Conservation (phyloP, 345 rosid genomes). For the Citrus australasica region DNA sequence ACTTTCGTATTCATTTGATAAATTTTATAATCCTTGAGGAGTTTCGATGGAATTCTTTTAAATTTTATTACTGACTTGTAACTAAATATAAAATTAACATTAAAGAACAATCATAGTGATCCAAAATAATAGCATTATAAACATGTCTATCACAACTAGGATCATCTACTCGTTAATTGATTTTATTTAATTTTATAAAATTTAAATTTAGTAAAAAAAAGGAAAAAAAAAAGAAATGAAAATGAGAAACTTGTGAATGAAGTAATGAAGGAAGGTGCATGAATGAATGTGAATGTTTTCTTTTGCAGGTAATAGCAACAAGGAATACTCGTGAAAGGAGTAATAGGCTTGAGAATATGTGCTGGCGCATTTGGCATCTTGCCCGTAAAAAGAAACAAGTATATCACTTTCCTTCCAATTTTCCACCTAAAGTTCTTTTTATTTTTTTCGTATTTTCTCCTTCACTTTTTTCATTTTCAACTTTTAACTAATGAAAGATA, state of each 20-base stretch:
- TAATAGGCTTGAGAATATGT: slow-evolving; percentile 88
- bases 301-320: slow-evolving; percentile 79
- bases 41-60: not conserved
- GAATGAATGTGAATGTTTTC: slow-evolving; percentile 19
- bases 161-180: no score
- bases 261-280: not conserved
- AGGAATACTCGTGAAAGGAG: slow-evolving; percentile 88
- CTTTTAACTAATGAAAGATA: no score
- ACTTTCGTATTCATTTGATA: no score
- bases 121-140: no score
- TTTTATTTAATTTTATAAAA: no score
- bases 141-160: no score
- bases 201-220: not conserved
- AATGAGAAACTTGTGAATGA: slow-evolving; percentile 17
- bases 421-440: not conserved
- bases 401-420: not conserved
- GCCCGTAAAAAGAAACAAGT: slow-evolving; percentile 91
- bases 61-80: no score
- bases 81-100: no score
- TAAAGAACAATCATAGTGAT: no score
- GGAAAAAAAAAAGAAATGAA: not conserved
- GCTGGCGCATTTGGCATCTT: slow-evolving; percentile 99
- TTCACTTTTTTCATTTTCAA: no score
- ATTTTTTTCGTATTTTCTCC: not conserved
- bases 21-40: not conserved